Base-by-base conservation (phyloP, 176 grass and related monocot genomes). In the Oryza meyeriana region DNA sequence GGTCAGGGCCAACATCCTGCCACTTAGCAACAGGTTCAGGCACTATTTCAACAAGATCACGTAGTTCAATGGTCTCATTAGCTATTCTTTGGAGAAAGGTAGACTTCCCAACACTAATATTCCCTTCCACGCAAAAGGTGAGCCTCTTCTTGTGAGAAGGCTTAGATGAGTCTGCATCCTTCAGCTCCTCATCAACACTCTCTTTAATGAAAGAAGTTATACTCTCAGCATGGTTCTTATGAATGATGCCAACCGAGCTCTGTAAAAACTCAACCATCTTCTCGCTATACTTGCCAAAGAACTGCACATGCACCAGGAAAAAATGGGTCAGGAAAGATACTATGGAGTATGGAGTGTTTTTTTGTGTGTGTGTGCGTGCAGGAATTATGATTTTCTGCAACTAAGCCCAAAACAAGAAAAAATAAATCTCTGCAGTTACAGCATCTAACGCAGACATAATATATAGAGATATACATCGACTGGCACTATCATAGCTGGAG, bases 121-220 rank as follows among this genome's bases (percentile, higher is more conserved):
- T 99, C 64, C 97, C 97, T 88, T 99, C 97, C 29, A 99, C 97
- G 64, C 93, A 99, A 82, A 99, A 99, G 58, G 97, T 99, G 50
- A 99, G 85, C 64, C 93, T 89, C 62, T 94, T 91, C 70, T 91
- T 94, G 70, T 71, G 78, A 69, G 75, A 42, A 42, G 78, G 22
- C 74, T 87, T 90, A 78, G 90, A 84, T 13, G 79, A 57, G 35
- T 81, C 52, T 24, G 84, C 68, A 70, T 91, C 86, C 81, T 94
- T 85, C 48, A 90, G 61, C 32, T 95, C 97, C 39, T 95, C 85
- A 78, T 94, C 91, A 39, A 99, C 91, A 67, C 89, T 91, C 81
- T 94, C 91, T 87, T 95, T 96, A 40, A 99, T 99, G 75, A 96
- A 99, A 26, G 91, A 87, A 59, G 97, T 90, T 72, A 96, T 99